Evolutionary conservation across 163 green algal genomes (phyloP), one percentile per base, ranked within the genome.

Genomic region (Scenedesmus sp.): DNA sequence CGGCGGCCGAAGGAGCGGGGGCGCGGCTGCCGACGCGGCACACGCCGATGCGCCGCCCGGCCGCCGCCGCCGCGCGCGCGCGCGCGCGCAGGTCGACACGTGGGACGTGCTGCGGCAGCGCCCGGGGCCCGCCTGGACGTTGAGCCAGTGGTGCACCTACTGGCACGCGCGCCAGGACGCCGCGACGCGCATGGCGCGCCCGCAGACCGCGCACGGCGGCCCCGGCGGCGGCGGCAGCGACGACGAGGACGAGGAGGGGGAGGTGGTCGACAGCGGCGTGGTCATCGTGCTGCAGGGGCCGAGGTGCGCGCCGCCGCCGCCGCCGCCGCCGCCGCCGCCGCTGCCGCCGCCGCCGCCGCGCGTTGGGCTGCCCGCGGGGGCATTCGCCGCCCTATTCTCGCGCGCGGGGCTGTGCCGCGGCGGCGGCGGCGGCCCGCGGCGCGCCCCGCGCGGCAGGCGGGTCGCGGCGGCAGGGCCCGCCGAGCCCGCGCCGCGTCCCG

Each of bases 131-230:
- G 63, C 50, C 0, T 81, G 74, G 74, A 81, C 33, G 3, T 34
- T 81, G 20, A 45, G 62, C 17, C 74, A 81, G 48, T 81, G 62
- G 63, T 45, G 47, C 47, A 58, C 56, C 62, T 81, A 81, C 63
- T 81, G 74, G 74, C 74, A 74, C n/a, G 74, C 63, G 10, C 74
- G 74, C 22, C 53, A 70, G 63, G 74, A 74, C 50, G 63, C 39
- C 5, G 48, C 39, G 2, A 66, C 53, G 20, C 69, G 67, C 34
- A 44, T 45, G 33, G 69, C 69, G 15, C 24, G 22, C 36, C 69
- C 53, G 18, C 18, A 31, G 26, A 77, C 69, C n/a, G 69, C 69
- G n/a, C n/a, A 66, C 28, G 69, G 69, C 24, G 69, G 24, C 39
- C n/a, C n/a, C 31, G 9, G 13, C 28, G 50, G 47, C 53, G 22